Percentiles rank a stretch among this genome's conserved stretches.
Conservation (phyloP, 768 basidiomycete species). For the Xanthoconium stramineum region DNA sequence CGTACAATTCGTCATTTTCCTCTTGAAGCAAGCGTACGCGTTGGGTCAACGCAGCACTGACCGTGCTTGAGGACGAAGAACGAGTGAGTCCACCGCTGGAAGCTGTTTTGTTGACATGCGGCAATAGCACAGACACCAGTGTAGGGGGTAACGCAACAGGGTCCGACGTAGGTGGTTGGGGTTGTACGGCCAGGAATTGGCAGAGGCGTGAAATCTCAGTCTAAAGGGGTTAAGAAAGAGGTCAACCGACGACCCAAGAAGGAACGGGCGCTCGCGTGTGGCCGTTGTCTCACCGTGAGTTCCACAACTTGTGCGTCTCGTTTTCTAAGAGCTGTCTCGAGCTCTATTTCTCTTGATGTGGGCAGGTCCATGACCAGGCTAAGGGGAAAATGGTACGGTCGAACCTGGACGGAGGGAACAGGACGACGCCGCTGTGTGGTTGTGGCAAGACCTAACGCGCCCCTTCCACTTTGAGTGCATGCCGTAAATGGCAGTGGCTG, state of each 20-base stretch:
- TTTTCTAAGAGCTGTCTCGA: slow-evolving; percentile 73
- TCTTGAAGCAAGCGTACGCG: slow-evolving; percentile 71
- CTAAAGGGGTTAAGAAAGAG: slow-evolving; percentile 36
- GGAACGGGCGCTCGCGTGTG: slow-evolving; percentile 20
- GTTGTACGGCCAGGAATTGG: slow-evolving; percentile 59
- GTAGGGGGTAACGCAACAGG: slow-evolving; percentile 69
- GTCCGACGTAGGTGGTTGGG: slow-evolving; percentile 55
- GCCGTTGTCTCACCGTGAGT: slow-evolving; percentile 56
- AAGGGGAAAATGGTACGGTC: slow-evolving; percentile 12
- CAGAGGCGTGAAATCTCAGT: slow-evolving; percentile 72
- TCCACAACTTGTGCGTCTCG: slow-evolving; percentile 70
- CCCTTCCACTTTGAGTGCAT: slow-evolving; percentile 22
- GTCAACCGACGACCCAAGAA: slow-evolving; percentile 19
- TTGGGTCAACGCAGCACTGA: slow-evolving; percentile 72
- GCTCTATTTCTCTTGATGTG: slow-evolving; percentile 72
- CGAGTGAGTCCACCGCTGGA: slow-evolving; percentile 27
- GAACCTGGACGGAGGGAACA: slow-evolving; percentile 10
- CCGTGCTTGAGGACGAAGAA: slow-evolving; percentile 48
- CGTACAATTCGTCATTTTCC: slow-evolving; percentile 85
- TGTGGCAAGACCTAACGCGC: slow-evolving; percentile 31
- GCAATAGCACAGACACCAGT: slow-evolving; percentile 63
- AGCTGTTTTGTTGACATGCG: slow-evolving; percentile 54
- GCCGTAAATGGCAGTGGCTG: slow-evolving; percentile 34
- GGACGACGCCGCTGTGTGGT: slow-evolving; percentile 26
- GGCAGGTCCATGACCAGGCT: slow-evolving; percentile 60